Conservation (phyloP, 352 stramenopile species). For the Phytophthora constricta region DNA sequence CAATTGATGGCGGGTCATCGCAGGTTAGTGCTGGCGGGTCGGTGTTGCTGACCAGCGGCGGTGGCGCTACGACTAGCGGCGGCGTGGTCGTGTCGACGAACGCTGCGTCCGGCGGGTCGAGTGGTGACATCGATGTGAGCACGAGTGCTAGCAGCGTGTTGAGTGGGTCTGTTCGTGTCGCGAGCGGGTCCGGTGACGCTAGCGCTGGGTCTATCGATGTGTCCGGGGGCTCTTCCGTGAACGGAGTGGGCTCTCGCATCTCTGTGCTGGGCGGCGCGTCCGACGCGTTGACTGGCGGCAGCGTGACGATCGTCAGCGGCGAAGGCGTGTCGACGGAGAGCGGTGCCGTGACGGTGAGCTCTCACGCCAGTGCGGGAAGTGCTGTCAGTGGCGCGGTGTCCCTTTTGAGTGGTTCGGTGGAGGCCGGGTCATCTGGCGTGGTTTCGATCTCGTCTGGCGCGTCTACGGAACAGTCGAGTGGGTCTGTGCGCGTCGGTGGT, state of each 20-base stretch:
- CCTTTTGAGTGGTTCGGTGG: conserved; percentile 24
- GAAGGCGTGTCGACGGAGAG: conserved; percentile 17
- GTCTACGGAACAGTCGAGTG: conserved; percentile 21
- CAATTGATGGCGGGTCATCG: conserved; percentile 31
- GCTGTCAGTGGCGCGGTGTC: conserved; percentile 21
- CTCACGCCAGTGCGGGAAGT: conserved; percentile 5
- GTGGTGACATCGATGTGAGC: conserved; percentile 20
- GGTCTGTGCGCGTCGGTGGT: conserved; percentile 27
- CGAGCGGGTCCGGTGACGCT: conserved; percentile 24
- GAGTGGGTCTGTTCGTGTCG: conserved; percentile 30
- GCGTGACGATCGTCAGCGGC: conserved; percentile 29
- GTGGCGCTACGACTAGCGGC: conserved; percentile 23
- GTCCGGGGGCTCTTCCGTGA: conserved; percentile 34
- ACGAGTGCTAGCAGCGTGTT: conserved; percentile 27
- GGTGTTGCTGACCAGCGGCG: conserved; percentile 27
- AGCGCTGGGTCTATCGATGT: conserved; percentile 32
- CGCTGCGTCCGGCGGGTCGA: conserved; percentile 18
- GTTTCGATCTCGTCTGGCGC: conserved; percentile 27
- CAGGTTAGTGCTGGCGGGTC: conserved; percentile 14
- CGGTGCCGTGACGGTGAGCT: conserved; percentile 27
- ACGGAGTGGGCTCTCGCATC: conserved; percentile 28
- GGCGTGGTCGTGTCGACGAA: conserved; percentile 25
- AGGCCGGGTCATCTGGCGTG: conserved; percentile 21
- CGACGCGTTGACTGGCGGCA: conserved; percentile 27
- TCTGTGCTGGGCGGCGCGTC: conserved; percentile 29